These are phyloP conservation scores for Oryza australiensis DNA, from an alignment of 176 grass and related monocot species.

Conservation along the genomic window DNA sequence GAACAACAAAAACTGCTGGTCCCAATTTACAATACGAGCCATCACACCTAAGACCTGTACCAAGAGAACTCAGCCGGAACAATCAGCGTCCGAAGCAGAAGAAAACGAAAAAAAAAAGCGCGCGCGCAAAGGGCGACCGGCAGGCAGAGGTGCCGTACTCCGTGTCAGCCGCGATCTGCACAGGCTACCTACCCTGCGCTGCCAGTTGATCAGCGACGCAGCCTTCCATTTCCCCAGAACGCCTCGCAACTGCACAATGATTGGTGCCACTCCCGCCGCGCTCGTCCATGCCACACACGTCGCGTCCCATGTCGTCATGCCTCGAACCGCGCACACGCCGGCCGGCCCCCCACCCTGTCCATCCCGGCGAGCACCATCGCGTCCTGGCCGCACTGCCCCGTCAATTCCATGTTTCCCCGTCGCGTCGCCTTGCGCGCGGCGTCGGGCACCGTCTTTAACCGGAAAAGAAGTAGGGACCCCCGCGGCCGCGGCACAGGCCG, in stretches of 20 bases:
- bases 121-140: constrained; percentile 26
- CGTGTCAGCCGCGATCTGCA: constrained; percentile 4
- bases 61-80: neutral
- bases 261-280: constrained; percentile 18
- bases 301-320: constrained; percentile 46
- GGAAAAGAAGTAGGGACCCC: neutral
- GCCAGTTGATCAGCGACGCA: neutral
- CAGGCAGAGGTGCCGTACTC: constrained; percentile 29
- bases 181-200: neutral
- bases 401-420: constrained; percentile 49
- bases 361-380: constrained; percentile 40
- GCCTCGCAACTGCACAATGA: constrained; percentile 37
- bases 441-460: neutral
- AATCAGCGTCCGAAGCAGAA: constrained; percentile 32
- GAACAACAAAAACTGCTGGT: constrained; percentile 25
- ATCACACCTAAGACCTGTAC: constrained; percentile 17
- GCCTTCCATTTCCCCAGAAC: constrained; percentile 22
- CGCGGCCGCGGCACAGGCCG: too few species aligned
- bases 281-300: constrained; percentile 36
- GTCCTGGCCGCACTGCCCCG: constrained; percentile 31
- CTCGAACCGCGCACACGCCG: constrained; percentile 40
- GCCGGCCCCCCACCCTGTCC: constrained; percentile 44
- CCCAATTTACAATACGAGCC: neutral
- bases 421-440: constrained; percentile 30
- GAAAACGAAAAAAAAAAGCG: neutral